Percentiles rank a stretch among this genome's conserved stretches.
phyloP scores from a whole-genome alignment of 257 asterid species.

The Vinca minor region DNA sequence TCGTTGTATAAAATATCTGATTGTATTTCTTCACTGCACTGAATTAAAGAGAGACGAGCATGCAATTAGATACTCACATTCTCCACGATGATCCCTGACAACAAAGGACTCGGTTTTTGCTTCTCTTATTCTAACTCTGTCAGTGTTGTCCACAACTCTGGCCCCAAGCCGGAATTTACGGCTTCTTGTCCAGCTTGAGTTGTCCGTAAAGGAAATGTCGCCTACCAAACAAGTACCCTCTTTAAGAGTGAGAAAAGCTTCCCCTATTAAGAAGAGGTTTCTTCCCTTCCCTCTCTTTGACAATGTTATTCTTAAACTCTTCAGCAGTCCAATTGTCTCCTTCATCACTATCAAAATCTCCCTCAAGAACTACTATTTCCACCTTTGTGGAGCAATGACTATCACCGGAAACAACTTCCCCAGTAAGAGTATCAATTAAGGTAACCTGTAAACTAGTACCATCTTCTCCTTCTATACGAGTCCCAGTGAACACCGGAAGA shows the following conservation, averaged over 20 bases:
- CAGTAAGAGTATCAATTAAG: slow-evolving; percentile 43
- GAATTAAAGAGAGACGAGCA: neutral
- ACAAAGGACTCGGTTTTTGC: slow-evolving; percentile 81
- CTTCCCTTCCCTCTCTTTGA: slow-evolving; percentile 70
- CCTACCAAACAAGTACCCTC: slow-evolving; percentile 55
- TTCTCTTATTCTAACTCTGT: slow-evolving; percentile 56
- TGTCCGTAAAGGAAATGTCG: slow-evolving; percentile 66
- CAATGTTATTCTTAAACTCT: slow-evolving; percentile 58
- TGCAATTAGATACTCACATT: slow-evolving; percentile 43
- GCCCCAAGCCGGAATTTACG: slow-evolving; percentile 88
- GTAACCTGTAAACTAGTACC: slow-evolving; percentile 42
- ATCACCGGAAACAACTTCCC: slow-evolving; percentile 49
- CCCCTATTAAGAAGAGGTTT: slow-evolving; percentile 71
- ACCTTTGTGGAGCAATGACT: slow-evolving; percentile 57
- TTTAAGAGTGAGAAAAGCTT: slow-evolving; percentile 47
- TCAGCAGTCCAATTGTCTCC: slow-evolving; percentile 55
- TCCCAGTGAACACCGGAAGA: slow-evolving; percentile 81
- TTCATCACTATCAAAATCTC: slow-evolving; percentile 74
- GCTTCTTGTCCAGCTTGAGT: slow-evolving; percentile 96
- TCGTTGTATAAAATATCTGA: neutral
- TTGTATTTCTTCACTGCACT: neutral
- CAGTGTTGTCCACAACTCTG: slow-evolving; percentile 41
- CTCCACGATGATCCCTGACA: slow-evolving; percentile 90
- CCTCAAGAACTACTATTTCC: slow-evolving; percentile 78
- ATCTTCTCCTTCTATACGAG: slow-evolving; percentile 77